phyloP scores from a whole-genome alignment of 2,329 filamentous ascomycete species.

The Aspergillus sp. region DNA sequence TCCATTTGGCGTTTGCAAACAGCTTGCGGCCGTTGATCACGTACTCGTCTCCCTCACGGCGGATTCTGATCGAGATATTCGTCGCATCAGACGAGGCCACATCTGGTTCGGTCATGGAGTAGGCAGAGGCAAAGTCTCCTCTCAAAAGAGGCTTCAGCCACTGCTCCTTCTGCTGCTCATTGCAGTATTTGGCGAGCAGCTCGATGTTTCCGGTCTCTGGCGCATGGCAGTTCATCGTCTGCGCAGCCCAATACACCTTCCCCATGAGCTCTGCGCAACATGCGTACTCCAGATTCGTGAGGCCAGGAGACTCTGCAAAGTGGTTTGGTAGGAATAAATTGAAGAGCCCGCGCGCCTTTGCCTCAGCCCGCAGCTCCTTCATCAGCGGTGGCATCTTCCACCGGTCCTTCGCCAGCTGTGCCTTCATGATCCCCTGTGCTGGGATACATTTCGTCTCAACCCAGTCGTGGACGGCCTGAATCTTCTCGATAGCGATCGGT shows the following conservation, averaged over 20 bases:
- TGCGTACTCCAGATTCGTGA: slow-evolving; percentile 11
- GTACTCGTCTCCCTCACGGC: background rate
- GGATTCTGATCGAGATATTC: slow-evolving; percentile 3
- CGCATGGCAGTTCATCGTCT: slow-evolving; percentile 13
- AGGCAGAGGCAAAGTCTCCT: slow-evolving; percentile 9
- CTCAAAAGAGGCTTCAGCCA: slow-evolving; percentile 2
- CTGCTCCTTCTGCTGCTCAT: slow-evolving; percentile 5
- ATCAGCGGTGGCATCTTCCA: slow-evolving; percentile 9
- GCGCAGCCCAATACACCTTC: slow-evolving; percentile 3
- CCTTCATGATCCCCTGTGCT: slow-evolving; percentile 3
- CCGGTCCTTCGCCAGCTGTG: slow-evolving; percentile 3
- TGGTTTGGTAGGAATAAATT: slow-evolving; percentile 7
- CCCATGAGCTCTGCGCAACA: slow-evolving; percentile 10
- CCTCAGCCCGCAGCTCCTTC: background rate
- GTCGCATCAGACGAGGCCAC: slow-evolving; percentile 10
- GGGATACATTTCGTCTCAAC: slow-evolving; percentile 10
- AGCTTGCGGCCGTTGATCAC: slow-evolving; percentile 8
- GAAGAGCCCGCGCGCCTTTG: slow-evolving; percentile 8
- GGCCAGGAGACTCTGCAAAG: slow-evolving; percentile 2
- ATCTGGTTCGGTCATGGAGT: slow-evolving; percentile 10
- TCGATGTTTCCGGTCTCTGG: slow-evolving; percentile 13
- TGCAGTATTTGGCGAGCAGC: slow-evolving; percentile 11
- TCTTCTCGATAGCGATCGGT: slow-evolving; percentile 6
- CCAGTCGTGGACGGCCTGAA: slow-evolving; percentile 10
- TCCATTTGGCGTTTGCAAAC: slow-evolving; percentile 5